A percentile compares a stretch with the other conserved stretches of the same genome.
These are phyloP conservation scores for Hyaloperonospora arabidopsidis DNA, from an alignment of 352 stramenopile genomes.

Conservation along the genomic window DNA sequence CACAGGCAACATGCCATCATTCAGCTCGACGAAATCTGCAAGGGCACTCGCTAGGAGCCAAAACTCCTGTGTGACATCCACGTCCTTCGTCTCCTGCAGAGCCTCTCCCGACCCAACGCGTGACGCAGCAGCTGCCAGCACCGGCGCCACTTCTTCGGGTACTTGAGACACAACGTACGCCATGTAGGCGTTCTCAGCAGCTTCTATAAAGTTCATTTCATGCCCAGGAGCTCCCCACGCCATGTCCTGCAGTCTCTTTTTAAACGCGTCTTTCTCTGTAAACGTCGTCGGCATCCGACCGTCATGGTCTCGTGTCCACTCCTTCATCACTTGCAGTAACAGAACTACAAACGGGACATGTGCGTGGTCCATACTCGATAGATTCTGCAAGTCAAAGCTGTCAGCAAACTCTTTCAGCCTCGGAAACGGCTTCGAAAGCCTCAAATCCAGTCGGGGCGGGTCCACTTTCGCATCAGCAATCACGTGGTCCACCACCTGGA, in stretches of 20 bases:
- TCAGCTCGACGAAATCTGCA: constrained; percentile 65
- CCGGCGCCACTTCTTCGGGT: constrained; percentile 66
- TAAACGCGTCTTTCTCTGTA: constrained; percentile 89
- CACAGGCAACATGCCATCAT: constrained; percentile 68
- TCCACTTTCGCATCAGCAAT: constrained; percentile 89
- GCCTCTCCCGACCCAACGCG: constrained; percentile 19
- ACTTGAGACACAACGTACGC: constrained; percentile 82
- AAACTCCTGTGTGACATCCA: constrained; percentile 44
- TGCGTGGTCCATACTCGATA: constrained; percentile 81
- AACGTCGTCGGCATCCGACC: constrained; percentile 60
- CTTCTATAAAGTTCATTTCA: constrained; percentile 96
- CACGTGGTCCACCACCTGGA: constrained; percentile 81
- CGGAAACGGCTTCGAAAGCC: constrained; percentile 74
- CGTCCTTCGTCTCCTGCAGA: constrained; percentile 29
- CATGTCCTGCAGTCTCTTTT: constrained; percentile 57
- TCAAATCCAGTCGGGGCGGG: constrained; percentile 80
- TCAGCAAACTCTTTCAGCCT: constrained; percentile 49
- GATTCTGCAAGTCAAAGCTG: constrained; percentile 49
- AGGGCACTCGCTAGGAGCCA: constrained; percentile 74
- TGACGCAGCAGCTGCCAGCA: constrained; percentile 38
- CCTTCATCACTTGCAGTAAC: constrained; percentile 60
- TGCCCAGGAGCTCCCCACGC: constrained; percentile 44
- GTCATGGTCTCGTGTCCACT: constrained; percentile 47
- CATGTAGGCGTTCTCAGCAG: constrained; percentile 87
- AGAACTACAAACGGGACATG: constrained; percentile 94